These are phyloP conservation scores for Xylariales sp. DNA, from an alignment of 2,329 filamentous ascomycete genomes.

Conservation along the genomic window DNA sequence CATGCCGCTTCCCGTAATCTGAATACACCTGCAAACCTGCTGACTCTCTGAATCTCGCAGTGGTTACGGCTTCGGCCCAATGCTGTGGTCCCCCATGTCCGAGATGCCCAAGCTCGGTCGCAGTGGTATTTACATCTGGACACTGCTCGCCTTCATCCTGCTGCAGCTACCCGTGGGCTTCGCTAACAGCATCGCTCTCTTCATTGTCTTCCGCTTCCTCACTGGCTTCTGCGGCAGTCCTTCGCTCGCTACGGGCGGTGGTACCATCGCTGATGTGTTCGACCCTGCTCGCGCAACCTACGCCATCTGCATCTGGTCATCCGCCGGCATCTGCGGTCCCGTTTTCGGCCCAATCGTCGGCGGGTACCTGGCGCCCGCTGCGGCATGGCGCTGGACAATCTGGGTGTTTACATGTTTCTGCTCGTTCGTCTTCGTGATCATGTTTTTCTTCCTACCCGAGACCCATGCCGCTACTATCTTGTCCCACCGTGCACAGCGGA, in stretches of 20 bases:
- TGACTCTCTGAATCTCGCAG: constrained; percentile 23
- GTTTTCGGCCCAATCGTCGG: constrained; percentile 1
- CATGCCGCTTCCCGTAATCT: too few relatives aligned
- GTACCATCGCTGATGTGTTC: constrained; percentile 16
- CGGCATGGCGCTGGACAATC: constrained; percentile 1
- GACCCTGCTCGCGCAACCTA: constrained; percentile 14
- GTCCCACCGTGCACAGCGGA: not conserved
- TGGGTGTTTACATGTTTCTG: not conserved
- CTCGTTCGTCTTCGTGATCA: not conserved
- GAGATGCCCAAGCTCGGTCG: constrained; percentile 46
- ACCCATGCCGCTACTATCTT: constrained; percentile 1
- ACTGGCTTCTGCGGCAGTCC: constrained; percentile 39
- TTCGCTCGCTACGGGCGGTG: constrained; percentile 15
- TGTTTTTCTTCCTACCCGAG: not conserved
- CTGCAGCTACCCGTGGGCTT: constrained; percentile 42
- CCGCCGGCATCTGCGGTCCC: constrained; percentile 2
- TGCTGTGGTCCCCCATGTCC: constrained; percentile 36
- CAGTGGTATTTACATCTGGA: constrained; percentile 42
- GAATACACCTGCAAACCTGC: too few relatives aligned
- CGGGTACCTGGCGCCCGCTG: not conserved
- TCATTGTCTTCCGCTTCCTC: constrained; percentile 48
- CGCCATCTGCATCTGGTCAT: constrained; percentile 12
- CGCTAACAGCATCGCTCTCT: constrained; percentile 45
- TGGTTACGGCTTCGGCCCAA: constrained; percentile 44
- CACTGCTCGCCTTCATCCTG: constrained; percentile 42